Conservation (phyloP, 768 basidiomycete genomes). For the Hypholoma sublateritium region DNA sequence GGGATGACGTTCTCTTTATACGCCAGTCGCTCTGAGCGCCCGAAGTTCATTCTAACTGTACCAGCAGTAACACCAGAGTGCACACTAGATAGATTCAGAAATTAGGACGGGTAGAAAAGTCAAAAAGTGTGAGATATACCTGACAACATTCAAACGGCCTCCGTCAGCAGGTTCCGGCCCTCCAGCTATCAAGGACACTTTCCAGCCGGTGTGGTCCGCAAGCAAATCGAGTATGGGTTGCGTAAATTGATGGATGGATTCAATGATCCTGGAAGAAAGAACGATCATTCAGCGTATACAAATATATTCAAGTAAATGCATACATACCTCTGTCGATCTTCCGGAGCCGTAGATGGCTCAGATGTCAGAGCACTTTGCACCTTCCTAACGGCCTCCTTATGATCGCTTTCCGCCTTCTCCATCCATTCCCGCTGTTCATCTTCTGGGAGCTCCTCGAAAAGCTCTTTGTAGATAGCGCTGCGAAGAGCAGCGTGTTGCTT, state of each 20-base stretch:
- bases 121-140: constrained; percentile 7
- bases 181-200: constrained; percentile 10
- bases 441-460: background rate
- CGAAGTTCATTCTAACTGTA: constrained; percentile 17
- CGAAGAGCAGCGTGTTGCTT: background rate
- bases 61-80: constrained; percentile 19
- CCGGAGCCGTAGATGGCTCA: background rate
- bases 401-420: background rate
- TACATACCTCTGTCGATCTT: constrained; percentile 17
- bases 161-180: constrained; percentile 18
- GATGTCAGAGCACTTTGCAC: background rate
- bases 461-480: constrained; percentile 5
- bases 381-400: background rate
- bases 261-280: constrained; percentile 9
- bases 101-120: background rate
- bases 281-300: no score
- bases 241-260: constrained; percentile 2
- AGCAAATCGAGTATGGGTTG: constrained; percentile 13
- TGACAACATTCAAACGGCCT: constrained; percentile 10
- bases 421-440: constrained; percentile 3
- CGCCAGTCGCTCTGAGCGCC: constrained; percentile 5
- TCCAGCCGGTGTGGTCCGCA: constrained; percentile 13
- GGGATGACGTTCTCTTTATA: constrained; percentile 16
- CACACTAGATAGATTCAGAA: constrained; percentile 9
- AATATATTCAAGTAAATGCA: no score